Percentiles rank a stretch among this genome's conserved stretches.
Evolutionary conservation across 2,329 filamentous ascomycete genomes (phyloP).

Genomic region (Colletotrichum gloeosporioides): DNA sequence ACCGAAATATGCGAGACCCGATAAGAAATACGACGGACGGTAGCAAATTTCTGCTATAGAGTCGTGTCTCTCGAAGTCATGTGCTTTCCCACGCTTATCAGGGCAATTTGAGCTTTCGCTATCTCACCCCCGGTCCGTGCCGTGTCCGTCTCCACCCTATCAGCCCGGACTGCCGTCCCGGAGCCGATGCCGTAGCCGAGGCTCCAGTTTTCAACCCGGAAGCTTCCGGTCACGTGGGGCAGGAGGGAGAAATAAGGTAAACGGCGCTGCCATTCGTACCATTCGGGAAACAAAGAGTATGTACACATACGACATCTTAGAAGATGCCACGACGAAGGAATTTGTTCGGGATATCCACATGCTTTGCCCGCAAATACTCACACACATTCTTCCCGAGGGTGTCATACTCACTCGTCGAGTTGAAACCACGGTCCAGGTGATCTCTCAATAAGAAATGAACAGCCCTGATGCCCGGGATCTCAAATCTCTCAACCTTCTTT

Average conservation of each 20-base stretch:
- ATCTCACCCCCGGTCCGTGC: background rate
- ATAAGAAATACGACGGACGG: background rate
- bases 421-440: constrained; percentile 13
- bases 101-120: background rate
- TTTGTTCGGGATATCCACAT: constrained; percentile 47
- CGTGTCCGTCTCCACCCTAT: background rate
- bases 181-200: background rate
- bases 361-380: constrained; percentile 49
- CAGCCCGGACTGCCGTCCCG: background rate
- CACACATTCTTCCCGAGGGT: constrained; percentile 50
- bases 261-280: background rate
- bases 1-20: background rate
- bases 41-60: background rate
- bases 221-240: background rate
- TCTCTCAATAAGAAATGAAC: constrained; percentile 21
- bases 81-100: background rate
- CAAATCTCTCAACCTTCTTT: constrained; percentile 42
- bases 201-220: background rate
- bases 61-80: background rate
- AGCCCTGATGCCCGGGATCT: constrained; percentile 38
- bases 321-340: constrained; percentile 46
- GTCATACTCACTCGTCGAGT: constrained; percentile 37
- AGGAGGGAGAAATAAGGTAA: background rate
- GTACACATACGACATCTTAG: constrained; percentile 6
- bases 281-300: background rate